Base-by-base conservation (phyloP, 2,329 filamentous ascomycete genomes). In the Fusarium denticulatum region DNA sequence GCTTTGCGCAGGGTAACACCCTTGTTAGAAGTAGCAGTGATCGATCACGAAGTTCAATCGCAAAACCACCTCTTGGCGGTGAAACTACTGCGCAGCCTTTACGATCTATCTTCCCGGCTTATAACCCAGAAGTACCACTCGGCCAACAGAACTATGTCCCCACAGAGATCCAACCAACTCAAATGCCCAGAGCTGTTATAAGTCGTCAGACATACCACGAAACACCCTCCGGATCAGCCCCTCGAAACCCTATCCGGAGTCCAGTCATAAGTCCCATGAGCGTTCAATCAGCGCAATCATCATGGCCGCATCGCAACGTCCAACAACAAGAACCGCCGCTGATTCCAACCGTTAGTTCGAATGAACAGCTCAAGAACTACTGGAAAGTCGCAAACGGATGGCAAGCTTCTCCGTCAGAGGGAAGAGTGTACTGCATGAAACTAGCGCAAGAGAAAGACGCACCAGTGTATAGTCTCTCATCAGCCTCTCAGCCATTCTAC, bases 91-190 rank as follows among this genome's bases (percentile, higher is more conserved):
- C 79, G 57, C 80, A 72, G 67, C 75, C 80, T 0, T 86, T 93
- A 76, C 88, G 89, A 37, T 95, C 93, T 30, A 94, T 95, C 76
- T 95, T 95, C 76, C 93, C 93, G 13, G 87, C 88, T 36, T 95
- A 94, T 79, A 91, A 95, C 77, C 91, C 90, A 7, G 87, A 87
- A 3, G 79, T 94, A 30, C 86, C 92, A 10, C 86, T 94, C 7
- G 86, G 90, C 62, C 88, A 90, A 64, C 93, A 95, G 78, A 82
- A 89, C 52, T 95, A 95, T 82, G 92, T 88, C 55, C 92, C 93
- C 6, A 91, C 89, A 1, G 89, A 92, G 78, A 83, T 87, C 61
- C 90, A 88, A 67, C 91, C 92, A 18, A 88, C 88, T 3, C 86
- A 89, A 37, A 88, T 94, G 55, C 91, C 91, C 10, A 85, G 86